Conservation (phyloP, 371 early-diverging fungal species). For the Zancudomyces culisetae region DNA sequence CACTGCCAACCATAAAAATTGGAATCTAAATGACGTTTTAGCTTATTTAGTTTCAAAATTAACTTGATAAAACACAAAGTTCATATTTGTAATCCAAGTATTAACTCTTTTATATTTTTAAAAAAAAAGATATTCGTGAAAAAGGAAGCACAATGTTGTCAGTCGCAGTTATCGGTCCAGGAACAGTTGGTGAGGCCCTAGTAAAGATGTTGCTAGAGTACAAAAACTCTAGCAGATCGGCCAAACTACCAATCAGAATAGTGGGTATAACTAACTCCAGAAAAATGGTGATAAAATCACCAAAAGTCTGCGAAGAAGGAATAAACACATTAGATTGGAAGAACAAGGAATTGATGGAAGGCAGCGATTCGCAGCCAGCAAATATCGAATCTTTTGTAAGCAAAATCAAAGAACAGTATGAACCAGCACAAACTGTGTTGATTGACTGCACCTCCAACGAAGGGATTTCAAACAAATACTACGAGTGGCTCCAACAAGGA, state of each 20-base stretch:
- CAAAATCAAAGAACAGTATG: conserved; percentile 8
- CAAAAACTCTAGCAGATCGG: conserved; percentile 22
- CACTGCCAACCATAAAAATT: no score
- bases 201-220: conserved; percentile 45
- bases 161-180: conserved; percentile 80
- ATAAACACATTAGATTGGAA: conserved; percentile 21
- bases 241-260: conserved; percentile 22
- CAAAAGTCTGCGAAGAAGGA: conserved; percentile 15
- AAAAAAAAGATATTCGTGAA: no score
- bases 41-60: no score
- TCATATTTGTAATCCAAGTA: no score
- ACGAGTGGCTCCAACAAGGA: conserved; percentile 54
- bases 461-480: conserved; percentile 58
- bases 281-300: conserved; percentile 33
- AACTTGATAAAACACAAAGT: no score
- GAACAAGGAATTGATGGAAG: conserved; percentile 7
- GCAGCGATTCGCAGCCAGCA: conserved; percentile 9
- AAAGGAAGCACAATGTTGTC: neutral
- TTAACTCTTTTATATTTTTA: no score
- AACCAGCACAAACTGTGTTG: conserved; percentile 33
- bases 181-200: conserved; percentile 80
- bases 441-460: conserved; percentile 86
- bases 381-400: conserved; percentile 11
- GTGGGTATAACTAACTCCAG: conserved; percentile 50
- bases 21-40: no score